phyloP scores from a whole-genome alignment of 495 filamentous ascomycete genomes.

The Delitschia confertaspora region DNA sequence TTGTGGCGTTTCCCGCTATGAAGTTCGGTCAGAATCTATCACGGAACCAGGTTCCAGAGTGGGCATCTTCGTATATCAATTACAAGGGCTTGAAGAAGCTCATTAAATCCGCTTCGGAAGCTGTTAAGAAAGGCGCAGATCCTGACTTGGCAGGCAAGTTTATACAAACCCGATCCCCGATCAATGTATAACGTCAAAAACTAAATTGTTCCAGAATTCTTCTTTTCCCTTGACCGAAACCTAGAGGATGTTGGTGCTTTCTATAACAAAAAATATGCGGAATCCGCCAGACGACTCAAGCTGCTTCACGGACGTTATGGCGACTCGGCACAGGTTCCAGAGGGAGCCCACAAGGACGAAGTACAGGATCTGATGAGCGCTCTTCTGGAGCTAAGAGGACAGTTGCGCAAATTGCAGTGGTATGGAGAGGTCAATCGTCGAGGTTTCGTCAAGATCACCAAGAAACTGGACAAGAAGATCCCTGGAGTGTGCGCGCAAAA shows the following conservation, averaged over 20 bases:
- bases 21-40: constrained; percentile 52
- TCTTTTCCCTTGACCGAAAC: constrained; percentile 89
- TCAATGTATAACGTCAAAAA: constrained; percentile 25
- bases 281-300: constrained; percentile 71
- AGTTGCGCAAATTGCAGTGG: constrained; percentile 88
- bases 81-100: constrained; percentile 95
- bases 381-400: constrained; percentile 74
- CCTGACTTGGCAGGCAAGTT: constrained; percentile 61
- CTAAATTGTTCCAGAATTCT: constrained; percentile 57
- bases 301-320: constrained; percentile 81
- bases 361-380: constrained; percentile 81
- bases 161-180: not conserved
- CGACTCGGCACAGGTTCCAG: constrained; percentile 41
- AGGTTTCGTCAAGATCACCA: constrained; percentile 95
- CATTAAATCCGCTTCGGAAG: constrained; percentile 64
- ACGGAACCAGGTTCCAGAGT: constrained; percentile 93
- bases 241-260: constrained; percentile 91
- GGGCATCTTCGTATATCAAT: constrained; percentile 85
- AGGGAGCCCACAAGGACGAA: constrained; percentile 61
- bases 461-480: constrained; percentile 92
- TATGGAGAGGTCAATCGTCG: constrained; percentile 94
- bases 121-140: constrained; percentile 56
- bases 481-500: constrained; percentile 62
- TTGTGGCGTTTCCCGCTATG: too few relatives aligned
- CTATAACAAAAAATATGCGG: constrained; percentile 88